phyloP scores from a whole-genome alignment of 1,284 basidiomycete species.

The Ganoderma leucocontextum region DNA sequence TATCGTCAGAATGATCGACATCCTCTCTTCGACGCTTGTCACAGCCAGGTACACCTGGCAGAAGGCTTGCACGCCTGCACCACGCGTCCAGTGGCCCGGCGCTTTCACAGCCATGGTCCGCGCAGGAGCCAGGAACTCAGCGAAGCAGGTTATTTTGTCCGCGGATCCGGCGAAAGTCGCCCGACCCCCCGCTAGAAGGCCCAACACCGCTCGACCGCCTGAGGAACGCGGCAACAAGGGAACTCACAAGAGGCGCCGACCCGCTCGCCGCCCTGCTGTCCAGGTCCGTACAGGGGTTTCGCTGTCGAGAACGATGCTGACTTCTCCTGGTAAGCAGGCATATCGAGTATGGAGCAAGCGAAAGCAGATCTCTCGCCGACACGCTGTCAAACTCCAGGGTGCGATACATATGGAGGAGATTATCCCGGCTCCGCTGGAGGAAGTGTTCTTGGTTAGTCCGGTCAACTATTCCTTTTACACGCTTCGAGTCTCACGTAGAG shows the following conservation, averaged over 20 bases:
- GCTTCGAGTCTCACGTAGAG: not conserved
- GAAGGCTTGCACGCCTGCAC: no score
- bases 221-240: not conserved
- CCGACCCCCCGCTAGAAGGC: not conserved
- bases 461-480: not conserved
- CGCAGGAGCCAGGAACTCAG: not conserved
- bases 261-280: not conserved
- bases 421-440: not conserved
- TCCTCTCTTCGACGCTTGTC: not conserved
- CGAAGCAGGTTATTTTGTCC: not conserved
- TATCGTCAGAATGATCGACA: slow-evolving; percentile 1
- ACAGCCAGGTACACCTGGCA: not conserved
- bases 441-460: slow-evolving; percentile 6
- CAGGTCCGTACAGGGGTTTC: not conserved
- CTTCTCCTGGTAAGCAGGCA: slow-evolving; percentile 1
- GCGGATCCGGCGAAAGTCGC: not conserved
- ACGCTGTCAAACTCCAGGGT: not conserved
- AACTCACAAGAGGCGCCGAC: not conserved
- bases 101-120: no score
- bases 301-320: not conserved
- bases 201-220: not conserved
- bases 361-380: not conserved
- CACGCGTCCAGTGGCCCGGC: not conserved
- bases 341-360: not conserved
- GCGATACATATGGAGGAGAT: not conserved